Conservation (phyloP, 352 stramenopile genomes). For the Plasmopara halstedii region DNA sequence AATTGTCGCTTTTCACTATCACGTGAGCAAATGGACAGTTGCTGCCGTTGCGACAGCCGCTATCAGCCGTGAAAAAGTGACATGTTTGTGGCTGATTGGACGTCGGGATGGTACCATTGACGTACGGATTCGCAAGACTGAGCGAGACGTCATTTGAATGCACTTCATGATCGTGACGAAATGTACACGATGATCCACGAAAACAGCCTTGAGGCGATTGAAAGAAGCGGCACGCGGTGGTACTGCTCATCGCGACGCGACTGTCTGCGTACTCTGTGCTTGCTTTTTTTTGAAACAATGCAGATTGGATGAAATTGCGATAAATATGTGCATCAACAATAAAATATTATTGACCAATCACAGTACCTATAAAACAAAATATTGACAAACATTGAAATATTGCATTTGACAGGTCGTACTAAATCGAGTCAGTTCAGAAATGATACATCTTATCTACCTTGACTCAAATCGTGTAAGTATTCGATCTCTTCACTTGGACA, state of each 20-base stretch:
- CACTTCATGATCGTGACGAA: slow-evolving; percentile 36
- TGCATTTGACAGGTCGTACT: too few relatives aligned
- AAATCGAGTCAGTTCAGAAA: too few relatives aligned
- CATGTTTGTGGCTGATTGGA: slow-evolving; percentile 22
- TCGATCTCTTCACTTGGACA: too few relatives aligned
- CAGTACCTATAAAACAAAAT: too few relatives aligned
- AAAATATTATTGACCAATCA: too few relatives aligned
- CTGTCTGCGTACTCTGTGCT: background rate
- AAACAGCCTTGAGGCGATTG: slow-evolving; percentile 62
- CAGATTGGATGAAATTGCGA: slow-evolving; percentile 6
- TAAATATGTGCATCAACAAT: background rate
- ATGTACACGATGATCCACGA: slow-evolving; percentile 54
- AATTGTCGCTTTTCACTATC: background rate
- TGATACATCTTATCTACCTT: too few relatives aligned
- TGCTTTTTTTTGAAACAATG: background rate
- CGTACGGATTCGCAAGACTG: slow-evolving; percentile 36
- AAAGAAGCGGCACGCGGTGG: slow-evolving; percentile 58
- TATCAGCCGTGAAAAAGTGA: slow-evolving; percentile 45
- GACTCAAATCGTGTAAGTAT: too few relatives aligned
- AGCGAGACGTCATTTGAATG: slow-evolving; percentile 5
- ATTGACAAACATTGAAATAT: too few relatives aligned
- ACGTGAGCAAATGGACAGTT: slow-evolving; percentile 52
- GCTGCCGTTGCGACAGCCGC: slow-evolving; percentile 58
- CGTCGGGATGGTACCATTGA: slow-evolving; percentile 12
- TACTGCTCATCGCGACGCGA: slow-evolving; percentile 13